Evolutionary conservation across 1,284 basidiomycete species (phyloP).

Genomic region (Puccinia polysora): DNA sequence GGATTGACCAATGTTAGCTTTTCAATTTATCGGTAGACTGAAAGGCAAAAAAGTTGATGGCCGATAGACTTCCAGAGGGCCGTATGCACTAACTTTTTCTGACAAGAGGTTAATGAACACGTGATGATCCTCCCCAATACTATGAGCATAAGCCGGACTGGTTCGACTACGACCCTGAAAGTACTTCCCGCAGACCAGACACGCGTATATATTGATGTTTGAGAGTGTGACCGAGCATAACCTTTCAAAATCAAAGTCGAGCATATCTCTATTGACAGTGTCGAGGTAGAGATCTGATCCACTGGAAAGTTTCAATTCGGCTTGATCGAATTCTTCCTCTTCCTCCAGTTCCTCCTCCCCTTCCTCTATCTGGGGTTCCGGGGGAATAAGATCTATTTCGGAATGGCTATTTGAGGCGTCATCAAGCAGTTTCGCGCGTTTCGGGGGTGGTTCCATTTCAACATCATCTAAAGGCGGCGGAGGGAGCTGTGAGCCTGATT

Average conservation of each 20-base stretch:
- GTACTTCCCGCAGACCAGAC: constrained; percentile 96
- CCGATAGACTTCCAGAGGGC: constrained; percentile 17
- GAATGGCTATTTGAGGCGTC: neutral
- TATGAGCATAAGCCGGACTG: constrained; percentile 92
- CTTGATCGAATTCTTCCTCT: neutral
- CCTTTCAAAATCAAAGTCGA: constrained; percentile 99
- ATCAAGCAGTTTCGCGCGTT: constrained; percentile 7
- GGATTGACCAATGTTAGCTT: neutral
- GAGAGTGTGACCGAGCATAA: constrained; percentile 92
- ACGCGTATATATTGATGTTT: constrained; percentile 96
- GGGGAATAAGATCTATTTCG: neutral
- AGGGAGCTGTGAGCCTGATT: neutral
- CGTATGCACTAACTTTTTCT: constrained; percentile 63
- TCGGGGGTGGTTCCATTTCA: constrained; percentile 5
- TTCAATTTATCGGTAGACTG: constrained; percentile 45
- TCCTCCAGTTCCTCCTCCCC: constrained; percentile 6
- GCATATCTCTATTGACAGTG: constrained; percentile 54
- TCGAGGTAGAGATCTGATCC: constrained; percentile 41
- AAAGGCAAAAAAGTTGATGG: constrained; percentile 43
- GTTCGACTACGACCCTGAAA: constrained; percentile 92
- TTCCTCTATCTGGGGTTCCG: neutral
- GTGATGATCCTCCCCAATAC: constrained; percentile 95
- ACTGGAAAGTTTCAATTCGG: neutral
- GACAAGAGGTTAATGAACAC: constrained; percentile 95
- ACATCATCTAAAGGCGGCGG: neutral